Base-by-base conservation (phyloP, 352 stramenopile species). In the Aphanomyces euteiches region DNA sequence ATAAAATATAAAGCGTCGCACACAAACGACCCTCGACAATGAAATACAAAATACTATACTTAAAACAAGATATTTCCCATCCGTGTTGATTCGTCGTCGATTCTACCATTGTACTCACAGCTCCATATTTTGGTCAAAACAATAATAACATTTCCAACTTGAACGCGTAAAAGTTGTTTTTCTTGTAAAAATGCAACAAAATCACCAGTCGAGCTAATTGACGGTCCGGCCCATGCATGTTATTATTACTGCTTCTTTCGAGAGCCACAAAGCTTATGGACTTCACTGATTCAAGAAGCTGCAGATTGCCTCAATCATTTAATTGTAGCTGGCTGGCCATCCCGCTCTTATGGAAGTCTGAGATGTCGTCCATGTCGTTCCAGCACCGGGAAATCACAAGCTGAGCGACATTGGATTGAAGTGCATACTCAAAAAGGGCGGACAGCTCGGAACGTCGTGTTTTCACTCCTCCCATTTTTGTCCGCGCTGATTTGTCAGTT, bases 341-440 rank as follows among this genome's bases (percentile, higher is more conserved):
- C n/a, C 8, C 19, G 19, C 37, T 40, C 28, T 17, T 43, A 7
- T 61, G 17, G 28, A 19, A 19, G n/a, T 19, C 15, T 10, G 28
- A 61, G 5, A n/a, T 61, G 28, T 1, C 54, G 54, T 37, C 54
- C 6, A 7, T 37, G 28, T 3, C 41, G 15, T 43, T 43, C 3
- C 54, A 61, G 54, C 54, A n/a, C 7, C 54, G 54, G n/a, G 15
- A 61, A 61, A 39, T 61, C 54, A 7, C 15, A 37, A 17, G 54
- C 54, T 10, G 54, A 61, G 54, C 54, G 54, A 28, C 3, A n/a
- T 10, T 61, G 54, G 54, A 12, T 61, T 10, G 28, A 28, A 28
- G 2, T 28, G 2, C 28, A 2, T 28, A 1, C 19, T 10, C n/a
- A 61, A 7, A 61, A 61, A 41, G 54, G 3, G 5, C 12, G 5